These are phyloP conservation scores for Nidula microcarpa DNA, from an alignment of 768 basidiomycete species.

Conservation along the genomic window DNA sequence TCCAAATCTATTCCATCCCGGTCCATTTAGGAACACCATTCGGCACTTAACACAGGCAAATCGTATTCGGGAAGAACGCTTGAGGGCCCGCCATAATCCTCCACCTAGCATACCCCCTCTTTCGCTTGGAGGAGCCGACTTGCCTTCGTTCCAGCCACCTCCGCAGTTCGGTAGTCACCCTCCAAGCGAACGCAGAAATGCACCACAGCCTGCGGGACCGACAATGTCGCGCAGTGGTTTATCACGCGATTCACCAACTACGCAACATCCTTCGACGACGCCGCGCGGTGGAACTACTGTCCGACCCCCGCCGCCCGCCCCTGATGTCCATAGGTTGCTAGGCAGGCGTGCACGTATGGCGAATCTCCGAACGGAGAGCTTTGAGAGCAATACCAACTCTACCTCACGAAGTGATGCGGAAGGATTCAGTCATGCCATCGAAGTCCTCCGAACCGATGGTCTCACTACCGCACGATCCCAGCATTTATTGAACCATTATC, in stretches of 20 bases:
- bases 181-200: no score
- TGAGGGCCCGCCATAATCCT: constrained; percentile 9
- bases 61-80: not conserved
- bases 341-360: constrained; percentile 20
- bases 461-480: constrained; percentile 21
- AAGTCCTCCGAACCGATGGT: constrained; percentile 27
- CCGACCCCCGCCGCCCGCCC: no score
- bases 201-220: no score
- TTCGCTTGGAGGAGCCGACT: constrained; percentile 24
- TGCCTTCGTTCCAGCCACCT: no score
- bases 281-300: no score
- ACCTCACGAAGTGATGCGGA: constrained; percentile 7
- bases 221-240: no score
- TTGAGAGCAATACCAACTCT: not conserved
- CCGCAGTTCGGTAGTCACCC: no score
- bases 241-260: no score
- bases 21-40: constrained; percentile 47
- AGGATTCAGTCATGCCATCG: constrained; percentile 24
- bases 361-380: constrained; percentile 17
- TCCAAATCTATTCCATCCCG: constrained; percentile 35
- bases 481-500: constrained; percentile 23
- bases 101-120: constrained; percentile 35
- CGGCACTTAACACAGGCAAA: constrained; percentile 20
- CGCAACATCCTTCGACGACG: no score
- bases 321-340: constrained; percentile 10